Conservation (phyloP, 2,329 filamentous ascomycete genomes). For the Fusarium duplospermum region DNA sequence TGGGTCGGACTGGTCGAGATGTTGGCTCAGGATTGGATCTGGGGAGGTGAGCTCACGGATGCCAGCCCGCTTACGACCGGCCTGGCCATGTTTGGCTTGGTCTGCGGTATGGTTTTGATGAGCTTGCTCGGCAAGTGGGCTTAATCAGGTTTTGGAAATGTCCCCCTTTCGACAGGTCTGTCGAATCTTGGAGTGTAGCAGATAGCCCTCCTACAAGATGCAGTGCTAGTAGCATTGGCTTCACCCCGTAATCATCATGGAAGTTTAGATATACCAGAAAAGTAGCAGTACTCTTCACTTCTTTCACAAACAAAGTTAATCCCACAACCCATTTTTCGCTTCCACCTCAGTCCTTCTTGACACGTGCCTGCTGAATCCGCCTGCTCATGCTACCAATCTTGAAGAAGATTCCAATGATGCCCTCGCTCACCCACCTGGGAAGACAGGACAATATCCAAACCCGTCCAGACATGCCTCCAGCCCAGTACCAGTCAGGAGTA, state of each 20-base stretch:
- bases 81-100: constrained; percentile 63
- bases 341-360: constrained; percentile 36
- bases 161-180: background rate
- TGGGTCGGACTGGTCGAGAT: constrained; percentile 86
- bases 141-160: constrained; percentile 46
- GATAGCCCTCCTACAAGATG: background rate
- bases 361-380: constrained; percentile 39
- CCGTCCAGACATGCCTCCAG: constrained; percentile 45
- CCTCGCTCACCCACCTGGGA: constrained; percentile 46
- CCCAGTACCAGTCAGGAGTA: constrained; percentile 51
- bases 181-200: background rate
- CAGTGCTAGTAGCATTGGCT: background rate
- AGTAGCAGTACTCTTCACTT: background rate
- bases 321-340: background rate
- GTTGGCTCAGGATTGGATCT: constrained; percentile 80
- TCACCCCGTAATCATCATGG: background rate
- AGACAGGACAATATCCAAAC: constrained; percentile 45
- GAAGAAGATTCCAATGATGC: constrained; percentile 44
- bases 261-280: background rate
- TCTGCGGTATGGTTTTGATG: constrained; percentile 76
- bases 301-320: background rate
- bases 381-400: constrained; percentile 42
- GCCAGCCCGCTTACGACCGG: constrained; percentile 60
- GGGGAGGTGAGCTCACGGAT: constrained; percentile 65
- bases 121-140: constrained; percentile 82